A percentile compares a stretch with the other conserved stretches of the same genome.
Conservation (phyloP, 1,284 basidiomycete species). For the Heliocybe sulcata region DNA sequence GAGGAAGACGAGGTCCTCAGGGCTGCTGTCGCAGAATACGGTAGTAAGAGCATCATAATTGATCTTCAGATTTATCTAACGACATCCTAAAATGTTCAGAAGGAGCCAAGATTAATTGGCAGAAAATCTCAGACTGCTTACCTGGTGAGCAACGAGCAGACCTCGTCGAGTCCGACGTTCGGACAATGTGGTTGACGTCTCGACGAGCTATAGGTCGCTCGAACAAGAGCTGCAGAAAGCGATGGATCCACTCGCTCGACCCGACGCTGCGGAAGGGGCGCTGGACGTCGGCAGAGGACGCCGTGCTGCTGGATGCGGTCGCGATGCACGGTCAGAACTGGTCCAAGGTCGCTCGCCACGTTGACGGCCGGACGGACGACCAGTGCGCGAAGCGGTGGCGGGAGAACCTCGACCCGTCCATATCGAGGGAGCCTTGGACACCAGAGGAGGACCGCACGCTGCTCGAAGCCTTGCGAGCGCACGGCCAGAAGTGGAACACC, state of each 20-base stretch:
- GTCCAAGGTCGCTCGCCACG: conserved; percentile 6
- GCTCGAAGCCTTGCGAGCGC: not conserved
- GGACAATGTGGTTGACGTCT: not conserved
- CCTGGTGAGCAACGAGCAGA: not conserved
- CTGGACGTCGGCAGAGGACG: conserved; percentile 6
- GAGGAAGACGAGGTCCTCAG: conserved; percentile 7
- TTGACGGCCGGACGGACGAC: conserved; percentile 7
- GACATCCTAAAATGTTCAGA: conserved; percentile 1
- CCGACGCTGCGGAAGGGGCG: conserved; percentile 5
- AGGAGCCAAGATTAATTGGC: conserved; percentile 6
- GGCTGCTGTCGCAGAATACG: conserved; percentile 4
- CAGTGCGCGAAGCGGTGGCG: conserved; percentile 9
- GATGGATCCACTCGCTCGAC: conserved; percentile 8
- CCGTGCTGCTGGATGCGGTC: conserved; percentile 4
- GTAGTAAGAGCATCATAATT: not conserved
- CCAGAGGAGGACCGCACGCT: conserved; percentile 4
- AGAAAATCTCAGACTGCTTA: conserved; percentile 4
- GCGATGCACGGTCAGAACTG: conserved; percentile 3
- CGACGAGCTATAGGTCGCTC: conserved; percentile 2
- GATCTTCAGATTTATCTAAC: not conserved
- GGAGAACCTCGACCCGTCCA: conserved; percentile 7
- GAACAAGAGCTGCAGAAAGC: conserved; percentile 7
- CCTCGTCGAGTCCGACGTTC: not conserved
- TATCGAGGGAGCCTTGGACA: conserved; percentile 5
- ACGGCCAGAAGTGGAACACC: conserved; percentile 6